Conservation (phyloP, 805 yeast species). For the Starmerella stigmatis region DNA sequence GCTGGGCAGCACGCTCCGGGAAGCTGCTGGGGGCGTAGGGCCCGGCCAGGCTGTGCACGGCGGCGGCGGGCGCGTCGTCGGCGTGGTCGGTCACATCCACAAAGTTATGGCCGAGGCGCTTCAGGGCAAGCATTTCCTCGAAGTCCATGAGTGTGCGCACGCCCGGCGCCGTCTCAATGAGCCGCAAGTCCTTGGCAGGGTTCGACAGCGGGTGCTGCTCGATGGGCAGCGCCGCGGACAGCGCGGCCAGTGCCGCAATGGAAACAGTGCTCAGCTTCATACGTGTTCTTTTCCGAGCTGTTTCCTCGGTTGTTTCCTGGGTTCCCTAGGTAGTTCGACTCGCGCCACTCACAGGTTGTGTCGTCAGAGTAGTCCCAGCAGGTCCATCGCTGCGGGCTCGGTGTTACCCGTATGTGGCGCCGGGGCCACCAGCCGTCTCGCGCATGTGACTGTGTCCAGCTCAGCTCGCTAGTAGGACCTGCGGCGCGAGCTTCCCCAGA, state of each 20-base stretch:
- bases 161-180: conserved; percentile 22
- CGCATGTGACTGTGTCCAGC: no score
- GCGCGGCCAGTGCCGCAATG: neutral
- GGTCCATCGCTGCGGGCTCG: no score
- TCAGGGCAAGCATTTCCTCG: conserved; percentile 37
- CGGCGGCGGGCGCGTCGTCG: conserved; percentile 6
- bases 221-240: conserved; percentile 4
- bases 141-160: conserved; percentile 31
- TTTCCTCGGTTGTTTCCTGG: neutral
- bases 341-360: no score
- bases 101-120: conserved; percentile 35
- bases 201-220: conserved; percentile 6
- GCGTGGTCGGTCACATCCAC: neutral
- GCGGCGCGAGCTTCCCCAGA: no score
- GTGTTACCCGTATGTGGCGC: no score
- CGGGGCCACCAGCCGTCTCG: no score
- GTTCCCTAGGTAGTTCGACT: no score
- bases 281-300: neutral
- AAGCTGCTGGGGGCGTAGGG: conserved; percentile 21
- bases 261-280: neutral
- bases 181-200: conserved; percentile 9
- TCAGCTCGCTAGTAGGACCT: no score
- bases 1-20: conserved; percentile 40
- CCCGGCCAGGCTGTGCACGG: neutral
- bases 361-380: no score